Evolutionary conservation across 2,329 filamentous ascomycete genomes (phyloP), one percentile per base, ranked within the genome.

Genomic region (Claviceps sp.): DNA sequence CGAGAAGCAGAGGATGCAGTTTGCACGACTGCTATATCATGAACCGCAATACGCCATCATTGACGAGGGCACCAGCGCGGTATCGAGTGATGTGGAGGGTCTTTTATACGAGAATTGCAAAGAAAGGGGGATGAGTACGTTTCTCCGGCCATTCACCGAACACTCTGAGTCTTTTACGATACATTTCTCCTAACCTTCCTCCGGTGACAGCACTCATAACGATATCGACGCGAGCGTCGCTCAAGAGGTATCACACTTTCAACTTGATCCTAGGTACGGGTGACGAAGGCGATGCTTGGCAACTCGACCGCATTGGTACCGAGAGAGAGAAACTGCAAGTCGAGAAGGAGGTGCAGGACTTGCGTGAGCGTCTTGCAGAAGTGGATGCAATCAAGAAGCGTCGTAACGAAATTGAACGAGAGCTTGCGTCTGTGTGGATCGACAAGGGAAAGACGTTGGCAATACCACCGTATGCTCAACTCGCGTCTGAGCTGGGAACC

Each of bases 171-270:
- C 37, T 40, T n/a, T 40, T 5, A 16, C 37, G 18, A n/a, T 42
- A 9, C 11, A n/a, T 22, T 20, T 42, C 11, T 20, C 20, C 11
- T 20, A 9, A 18, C 11, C 20, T 18, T 11, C 40, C 42, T 7
- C 11, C 6, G 16, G 14, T 45, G n/a, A 24, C 57, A 88, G 84
- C 93, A 1, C 73, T 98, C 3, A 93, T 98, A 60, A 98, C 93
- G 0, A 91, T 98, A 55, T 95, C 89, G 1, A 98, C 93, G 0
- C 85, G 93, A 44, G 91, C 88, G 14, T 95, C 88, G 22, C 77
- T 98, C 53, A 96, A 96, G 69, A 90, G 91, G 63, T 97, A 97
- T 63, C 93, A 98, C 70, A 90, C 84, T 0, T 96, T 83, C 69
- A 95, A 94, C 60, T 81, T 98, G 9, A 84, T 84, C 3, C 79